These are phyloP conservation scores for Trametes elegans DNA, from an alignment of 768 basidiomycete species.

Conservation along the genomic window DNA sequence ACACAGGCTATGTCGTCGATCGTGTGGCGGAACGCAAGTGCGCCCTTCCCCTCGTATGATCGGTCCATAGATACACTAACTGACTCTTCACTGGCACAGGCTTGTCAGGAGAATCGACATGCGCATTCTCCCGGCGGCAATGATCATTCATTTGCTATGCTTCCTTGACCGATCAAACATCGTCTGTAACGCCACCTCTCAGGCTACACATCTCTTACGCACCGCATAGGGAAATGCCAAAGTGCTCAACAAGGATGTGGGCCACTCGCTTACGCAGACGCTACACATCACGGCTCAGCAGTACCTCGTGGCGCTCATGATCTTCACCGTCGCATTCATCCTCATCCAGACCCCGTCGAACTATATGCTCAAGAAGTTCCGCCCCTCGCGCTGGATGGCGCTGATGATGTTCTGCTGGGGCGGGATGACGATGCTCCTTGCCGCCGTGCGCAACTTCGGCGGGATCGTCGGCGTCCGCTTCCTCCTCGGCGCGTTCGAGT, in stretches of 20 bases:
- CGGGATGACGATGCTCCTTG: slow-evolving; percentile 36
- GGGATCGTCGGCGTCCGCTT: slow-evolving; percentile 38
- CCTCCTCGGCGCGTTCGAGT: slow-evolving; percentile 42
- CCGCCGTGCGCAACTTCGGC: slow-evolving; percentile 36
- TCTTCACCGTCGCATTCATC: slow-evolving; percentile 40
- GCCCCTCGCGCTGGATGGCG: slow-evolving; percentile 39
- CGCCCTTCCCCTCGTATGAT: too few species aligned
- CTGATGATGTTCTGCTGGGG: slow-evolving; percentile 42
- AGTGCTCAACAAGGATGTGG: slow-evolving; percentile 33
- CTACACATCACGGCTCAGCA: slow-evolving; percentile 30
- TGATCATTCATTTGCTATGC: slow-evolving; percentile 37
- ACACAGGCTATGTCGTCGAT: neutral
- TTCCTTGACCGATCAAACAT: slow-evolving; percentile 23
- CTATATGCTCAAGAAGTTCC: slow-evolving; percentile 37
- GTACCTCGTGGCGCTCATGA: slow-evolving; percentile 38
- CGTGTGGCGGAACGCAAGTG: neutral
- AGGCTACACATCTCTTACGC: neutral
- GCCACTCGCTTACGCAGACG: slow-evolving; percentile 31
- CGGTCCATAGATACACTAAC: neutral
- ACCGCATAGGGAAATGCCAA: slow-evolving; percentile 31
- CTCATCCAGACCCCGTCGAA: slow-evolving; percentile 42
- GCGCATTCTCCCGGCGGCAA: slow-evolving; percentile 35
- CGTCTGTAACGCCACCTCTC: neutral
- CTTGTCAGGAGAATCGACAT: slow-evolving; percentile 27
- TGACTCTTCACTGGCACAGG: neutral